These are phyloP conservation scores for Ramaria sp. DNA, from an alignment of 768 basidiomycete species.

Conservation along the genomic window DNA sequence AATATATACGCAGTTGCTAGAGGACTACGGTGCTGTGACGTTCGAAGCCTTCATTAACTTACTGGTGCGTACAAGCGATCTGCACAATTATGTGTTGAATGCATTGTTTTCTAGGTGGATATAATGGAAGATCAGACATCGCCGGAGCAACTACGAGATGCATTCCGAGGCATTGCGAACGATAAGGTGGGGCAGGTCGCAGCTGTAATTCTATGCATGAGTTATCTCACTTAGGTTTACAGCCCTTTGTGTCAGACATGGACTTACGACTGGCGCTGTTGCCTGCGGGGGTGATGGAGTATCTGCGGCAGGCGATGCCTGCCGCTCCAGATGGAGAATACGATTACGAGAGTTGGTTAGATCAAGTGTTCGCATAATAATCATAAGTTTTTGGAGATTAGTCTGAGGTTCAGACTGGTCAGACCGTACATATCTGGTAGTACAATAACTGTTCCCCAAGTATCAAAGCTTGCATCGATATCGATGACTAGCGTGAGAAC, in stretches of 20 bases:
- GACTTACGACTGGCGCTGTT: conserved; percentile 81
- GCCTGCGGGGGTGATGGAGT: conserved; percentile 63
- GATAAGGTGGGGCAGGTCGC: conserved; percentile 57
- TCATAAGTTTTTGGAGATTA: not conserved
- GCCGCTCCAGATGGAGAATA: conserved; percentile 17
- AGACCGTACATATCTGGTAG: not conserved
- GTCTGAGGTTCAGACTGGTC: not conserved
- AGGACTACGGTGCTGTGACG: conserved; percentile 79
- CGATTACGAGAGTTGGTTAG: conserved; percentile 76
- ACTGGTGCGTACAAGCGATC: conserved; percentile 37
- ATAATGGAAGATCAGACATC: conserved; percentile 95
- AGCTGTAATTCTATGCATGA: not conserved
- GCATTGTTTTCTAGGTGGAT: conserved; percentile 51
- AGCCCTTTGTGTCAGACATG: conserved; percentile 90
- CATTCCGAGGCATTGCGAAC: conserved; percentile 84
- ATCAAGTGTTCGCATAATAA: conserved; percentile 53
- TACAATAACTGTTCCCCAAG: no score
- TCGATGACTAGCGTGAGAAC: not conserved
- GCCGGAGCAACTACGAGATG: conserved; percentile 80
- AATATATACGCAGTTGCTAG: conserved; percentile 69
- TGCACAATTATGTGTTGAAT: not conserved
- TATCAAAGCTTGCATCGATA: not conserved
- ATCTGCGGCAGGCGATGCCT: conserved; percentile 78
- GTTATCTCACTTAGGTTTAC: conserved; percentile 10
- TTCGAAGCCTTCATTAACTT: conserved; percentile 94